phyloP scores from a whole-genome alignment of 2,329 filamentous ascomycete species.

The Sordariomycetes sp. region DNA sequence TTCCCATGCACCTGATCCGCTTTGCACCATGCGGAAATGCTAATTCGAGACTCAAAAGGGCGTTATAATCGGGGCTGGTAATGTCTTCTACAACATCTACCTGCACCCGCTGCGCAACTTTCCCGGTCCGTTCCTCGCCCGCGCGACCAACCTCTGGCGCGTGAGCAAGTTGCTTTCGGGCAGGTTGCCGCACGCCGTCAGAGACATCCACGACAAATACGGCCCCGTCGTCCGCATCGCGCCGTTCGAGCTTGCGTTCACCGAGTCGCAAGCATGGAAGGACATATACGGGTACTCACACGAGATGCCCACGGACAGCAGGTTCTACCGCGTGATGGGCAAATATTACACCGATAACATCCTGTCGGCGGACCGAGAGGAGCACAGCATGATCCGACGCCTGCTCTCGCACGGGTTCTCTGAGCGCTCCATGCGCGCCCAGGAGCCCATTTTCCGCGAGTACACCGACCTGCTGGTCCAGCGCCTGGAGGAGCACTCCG shows the following conservation, averaged over 20 bases:
- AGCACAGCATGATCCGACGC: conserved; percentile 13
- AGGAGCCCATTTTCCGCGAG: conserved; percentile 16
- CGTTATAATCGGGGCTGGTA: background rate
- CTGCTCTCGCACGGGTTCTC: conserved; percentile 19
- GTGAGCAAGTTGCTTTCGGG: conserved; percentile 7
- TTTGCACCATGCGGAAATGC: background rate
- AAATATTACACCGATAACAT: conserved; percentile 8
- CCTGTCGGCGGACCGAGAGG: conserved; percentile 8
- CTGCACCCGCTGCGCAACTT: conserved; percentile 18
- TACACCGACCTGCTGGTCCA: conserved; percentile 16
- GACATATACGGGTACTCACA: conserved; percentile 23
- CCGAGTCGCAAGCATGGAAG: conserved; percentile 21
- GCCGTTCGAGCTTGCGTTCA: conserved; percentile 27
- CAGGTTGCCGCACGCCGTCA: conserved; percentile 9
- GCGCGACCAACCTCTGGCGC: conserved; percentile 5
- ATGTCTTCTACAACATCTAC: conserved; percentile 16
- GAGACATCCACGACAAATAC: conserved; percentile 12
- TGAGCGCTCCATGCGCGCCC: conserved; percentile 16
- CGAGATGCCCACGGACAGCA: background rate
- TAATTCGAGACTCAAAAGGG: background rate
- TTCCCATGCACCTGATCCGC: background rate
- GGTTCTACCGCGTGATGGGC: conserved; percentile 4
- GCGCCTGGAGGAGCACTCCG: conserved; percentile 9
- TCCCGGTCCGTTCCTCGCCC: conserved; percentile 12
- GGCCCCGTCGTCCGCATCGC: conserved; percentile 25